Evolutionary conservation across 2,329 filamentous ascomycete genomes (phyloP), one percentile per base, ranked within the genome.

Genomic region (Pyrenophora graminea): DNA sequence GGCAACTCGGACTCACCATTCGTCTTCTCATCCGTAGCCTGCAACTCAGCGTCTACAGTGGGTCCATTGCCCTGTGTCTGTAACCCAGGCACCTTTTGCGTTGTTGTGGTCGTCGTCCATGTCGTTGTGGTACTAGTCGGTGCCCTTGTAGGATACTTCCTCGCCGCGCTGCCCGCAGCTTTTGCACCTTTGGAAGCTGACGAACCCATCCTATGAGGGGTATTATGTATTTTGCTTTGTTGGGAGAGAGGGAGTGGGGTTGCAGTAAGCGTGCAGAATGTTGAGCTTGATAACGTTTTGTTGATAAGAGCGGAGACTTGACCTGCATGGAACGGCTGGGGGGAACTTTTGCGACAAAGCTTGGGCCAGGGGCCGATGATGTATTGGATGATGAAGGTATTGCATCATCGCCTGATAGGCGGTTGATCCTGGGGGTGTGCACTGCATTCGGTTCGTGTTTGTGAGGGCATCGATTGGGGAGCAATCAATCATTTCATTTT

Each of bases 111-210:
- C 43, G 61, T 66, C 42, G 61, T 66, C 50, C 61, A 61, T 64
- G 45, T 56, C 18, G 64, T 64, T 12, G 70, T 70, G 13, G 69
- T 58, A 40, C 56, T 66, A 15, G 77, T 69, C 10, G 77, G 71
- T 8, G 77, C 65, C 37, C 79, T 74, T 48, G 78, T 78, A 2
- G 82, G 83, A 58, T 85, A 85, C 72, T 83, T 80, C 45, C 83
- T 79, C 21, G 78, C 72, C 48, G 77, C 77, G 30, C 77, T 73
- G 34, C 77, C 76, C 6, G 79, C 80, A 48, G 80, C 77, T 12
- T 76, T 75, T 8, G 75, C 77, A 32, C 78, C 78, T 73, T 85
- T 85, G 6, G 83, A 85, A 36, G 78, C 74, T n/a, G 80, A 79
- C 2, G 80, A 77, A n/a, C 83, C 83, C 83, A 85, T 85, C 51